Evolutionary conservation across 1,284 basidiomycete species (phyloP).

Genomic region (Rhodotorula sp.): DNA sequence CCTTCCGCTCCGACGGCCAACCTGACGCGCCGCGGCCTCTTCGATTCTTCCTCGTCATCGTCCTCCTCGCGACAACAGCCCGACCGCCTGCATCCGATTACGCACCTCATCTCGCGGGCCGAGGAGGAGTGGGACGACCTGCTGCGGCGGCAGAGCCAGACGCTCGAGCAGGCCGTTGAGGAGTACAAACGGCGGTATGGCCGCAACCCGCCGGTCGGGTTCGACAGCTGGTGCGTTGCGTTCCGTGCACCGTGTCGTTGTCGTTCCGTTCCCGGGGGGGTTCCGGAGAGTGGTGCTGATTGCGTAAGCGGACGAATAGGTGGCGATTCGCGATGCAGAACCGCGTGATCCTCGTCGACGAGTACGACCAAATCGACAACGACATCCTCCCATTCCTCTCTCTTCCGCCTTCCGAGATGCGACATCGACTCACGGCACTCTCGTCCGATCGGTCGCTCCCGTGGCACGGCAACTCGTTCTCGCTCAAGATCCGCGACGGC

Average conservation of each 20-base stretch:
- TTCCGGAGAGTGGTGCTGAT: no score
- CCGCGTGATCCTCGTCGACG: constrained; percentile 44
- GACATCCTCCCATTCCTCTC: constrained; percentile 43
- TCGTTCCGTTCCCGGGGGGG: no score
- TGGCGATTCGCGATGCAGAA: constrained; percentile 43
- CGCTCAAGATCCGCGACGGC: constrained; percentile 24
- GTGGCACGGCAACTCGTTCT: constrained; percentile 23
- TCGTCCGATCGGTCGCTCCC: constrained; percentile 10
- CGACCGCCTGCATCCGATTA: constrained; percentile 37
- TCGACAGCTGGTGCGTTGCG: constrained; percentile 39
- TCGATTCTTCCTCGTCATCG: not conserved
- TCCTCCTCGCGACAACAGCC: no score
- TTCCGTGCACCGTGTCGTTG: no score
- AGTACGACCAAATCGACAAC: constrained; percentile 45
- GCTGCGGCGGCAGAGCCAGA: constrained; percentile 35
- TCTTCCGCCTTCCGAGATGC: constrained; percentile 31
- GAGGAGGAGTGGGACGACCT: constrained; percentile 31
- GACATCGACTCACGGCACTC: constrained; percentile 9
- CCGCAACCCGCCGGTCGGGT: constrained; percentile 42
- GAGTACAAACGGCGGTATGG: constrained; percentile 44
- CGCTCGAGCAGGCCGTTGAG: constrained; percentile 40
- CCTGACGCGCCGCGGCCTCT: not conserved
- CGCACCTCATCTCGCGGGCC: constrained; percentile 29
- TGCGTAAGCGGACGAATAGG: constrained; percentile 6
- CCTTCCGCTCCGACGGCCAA: no score